phyloP scores from a whole-genome alignment of 768 basidiomycete species.

The Kwoniella heveanensis region DNA sequence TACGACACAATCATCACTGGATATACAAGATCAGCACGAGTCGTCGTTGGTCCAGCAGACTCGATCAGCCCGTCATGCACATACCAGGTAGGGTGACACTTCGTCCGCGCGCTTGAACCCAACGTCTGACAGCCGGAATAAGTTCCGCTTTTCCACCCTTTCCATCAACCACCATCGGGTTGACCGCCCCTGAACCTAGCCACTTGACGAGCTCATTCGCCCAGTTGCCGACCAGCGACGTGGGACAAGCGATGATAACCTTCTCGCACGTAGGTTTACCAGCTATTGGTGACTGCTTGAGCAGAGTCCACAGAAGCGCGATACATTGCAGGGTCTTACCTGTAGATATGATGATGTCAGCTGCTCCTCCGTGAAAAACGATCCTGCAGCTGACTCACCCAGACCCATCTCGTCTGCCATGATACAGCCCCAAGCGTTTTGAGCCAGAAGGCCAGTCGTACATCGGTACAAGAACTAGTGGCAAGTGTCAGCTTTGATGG shows the following conservation, averaged over 20 bases:
- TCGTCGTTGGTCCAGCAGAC: no score
- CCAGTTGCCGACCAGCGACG: slow-evolving; percentile 97
- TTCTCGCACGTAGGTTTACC: slow-evolving; percentile 90
- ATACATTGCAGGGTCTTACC: slow-evolving; percentile 96
- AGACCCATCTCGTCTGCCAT: slow-evolving; percentile 99
- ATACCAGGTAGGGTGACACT: slow-evolving; percentile 88
- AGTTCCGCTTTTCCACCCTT: slow-evolving; percentile 83
- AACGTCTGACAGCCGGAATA: slow-evolving; percentile 75
- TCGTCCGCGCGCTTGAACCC: slow-evolving; percentile 85
- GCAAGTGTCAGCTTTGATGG: slow-evolving; percentile 19
- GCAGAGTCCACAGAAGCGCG: slow-evolving; percentile 86
- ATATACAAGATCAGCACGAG: background rate
- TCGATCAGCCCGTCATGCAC: no score
- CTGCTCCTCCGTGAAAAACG: no score
- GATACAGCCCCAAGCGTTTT: slow-evolving; percentile 84
- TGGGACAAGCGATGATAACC: slow-evolving; percentile 95
- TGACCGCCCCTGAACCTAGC: slow-evolving; percentile 78
- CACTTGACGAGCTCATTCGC: slow-evolving; percentile 95
- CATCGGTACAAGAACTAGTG: slow-evolving; percentile 89
- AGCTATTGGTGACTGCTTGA: slow-evolving; percentile 90
- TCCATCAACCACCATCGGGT: slow-evolving; percentile 86
- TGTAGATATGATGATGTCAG: slow-evolving; percentile 19
- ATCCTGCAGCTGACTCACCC: slow-evolving; percentile 60
- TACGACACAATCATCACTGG: slow-evolving; percentile 98
- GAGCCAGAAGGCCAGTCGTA: slow-evolving; percentile 87